Percentiles rank a stretch among this genome's conserved stretches.
Conservation (phyloP, 208 protist species). For the Spongospora subterranea region DNA sequence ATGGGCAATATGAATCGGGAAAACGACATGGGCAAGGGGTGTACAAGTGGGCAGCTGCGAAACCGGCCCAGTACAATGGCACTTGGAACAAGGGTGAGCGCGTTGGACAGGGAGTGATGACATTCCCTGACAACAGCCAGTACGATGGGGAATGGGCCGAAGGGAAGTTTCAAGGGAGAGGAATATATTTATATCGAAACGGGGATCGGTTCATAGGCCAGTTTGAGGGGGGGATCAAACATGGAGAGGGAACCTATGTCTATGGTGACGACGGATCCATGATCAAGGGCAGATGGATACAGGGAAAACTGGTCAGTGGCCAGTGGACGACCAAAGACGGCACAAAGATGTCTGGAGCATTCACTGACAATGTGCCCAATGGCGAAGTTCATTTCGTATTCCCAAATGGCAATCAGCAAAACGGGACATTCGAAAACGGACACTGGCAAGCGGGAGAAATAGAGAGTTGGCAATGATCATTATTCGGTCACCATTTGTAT, state of each 20-base stretch:
- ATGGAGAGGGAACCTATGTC: constrained; percentile 41
- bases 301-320: constrained; percentile 29
- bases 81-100: constrained; percentile 31
- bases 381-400: constrained; percentile 55
- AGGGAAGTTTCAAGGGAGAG: constrained; percentile 55
- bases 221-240: constrained; percentile 49
- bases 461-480: not conserved
- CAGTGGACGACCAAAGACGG: constrained; percentile 51
- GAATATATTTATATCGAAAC: constrained; percentile 56
- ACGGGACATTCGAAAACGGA: constrained; percentile 2
- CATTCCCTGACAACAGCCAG: constrained; percentile 43
- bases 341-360: constrained; percentile 15
- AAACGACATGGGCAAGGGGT: constrained; percentile 55
- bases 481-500: no score
- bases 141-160: constrained; percentile 66
- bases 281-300: constrained; percentile 12
- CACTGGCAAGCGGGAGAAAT: constrained; percentile 28
- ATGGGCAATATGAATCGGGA: not conserved
- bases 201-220: constrained; percentile 56
- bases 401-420: constrained; percentile 56
- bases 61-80: constrained; percentile 55
- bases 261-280: constrained; percentile 43
- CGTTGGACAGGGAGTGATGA: constrained; percentile 58
- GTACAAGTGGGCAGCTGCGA: constrained; percentile 30
- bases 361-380: constrained; percentile 40